Evolutionary conservation across 768 basidiomycete genomes (phyloP), one percentile per base, ranked within the genome.

Genomic region (Mycena crocata): DNA sequence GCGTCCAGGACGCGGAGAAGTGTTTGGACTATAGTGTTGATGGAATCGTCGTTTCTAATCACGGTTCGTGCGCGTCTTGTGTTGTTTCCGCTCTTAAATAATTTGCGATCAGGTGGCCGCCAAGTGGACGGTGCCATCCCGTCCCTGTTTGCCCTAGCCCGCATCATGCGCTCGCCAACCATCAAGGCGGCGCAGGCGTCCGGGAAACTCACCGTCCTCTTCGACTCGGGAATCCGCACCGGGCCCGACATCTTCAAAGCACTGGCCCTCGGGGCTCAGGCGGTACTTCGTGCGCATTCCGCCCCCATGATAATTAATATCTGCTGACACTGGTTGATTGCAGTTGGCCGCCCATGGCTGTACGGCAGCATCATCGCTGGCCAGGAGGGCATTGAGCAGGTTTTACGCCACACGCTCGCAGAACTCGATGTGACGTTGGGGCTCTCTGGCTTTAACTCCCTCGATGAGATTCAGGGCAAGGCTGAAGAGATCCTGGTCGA

Each of bases 181-280:
- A 80, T 93, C 62, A 80, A 78, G 52, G 81, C 77, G 5, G 90
- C 90, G 0, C 90, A 93, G 73, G 74, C 74, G 8, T 77, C 83
- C 17, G 91, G 91, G 2, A 85, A 85, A 62, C 76, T 94, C 40
- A 89, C 89, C 1, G 78, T 95, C 35, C 79, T 96, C 3, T 93
- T 92, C 71, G 90, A 91, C 72, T 94, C 89, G 50, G 94, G 94
- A 5, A 90, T 96, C 64, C 87, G 95, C 48, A 92, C 90, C 0
- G 95, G 93, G 12, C 86, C 88, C 44, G 95, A 97, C 67, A 87
- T 95, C 46, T 84, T 94, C 77, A 93, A 93, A 76, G 95, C 95
- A 0, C 78, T 96, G 31, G 94, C 94, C 1, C 82, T 96, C 0
- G 94, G 95, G 40, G 95, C 95, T n/a, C 90, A 96, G 70, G 93